Base-by-base conservation (phyloP, 2,329 filamentous ascomycete genomes). In the Sporothrix inflata region DNA sequence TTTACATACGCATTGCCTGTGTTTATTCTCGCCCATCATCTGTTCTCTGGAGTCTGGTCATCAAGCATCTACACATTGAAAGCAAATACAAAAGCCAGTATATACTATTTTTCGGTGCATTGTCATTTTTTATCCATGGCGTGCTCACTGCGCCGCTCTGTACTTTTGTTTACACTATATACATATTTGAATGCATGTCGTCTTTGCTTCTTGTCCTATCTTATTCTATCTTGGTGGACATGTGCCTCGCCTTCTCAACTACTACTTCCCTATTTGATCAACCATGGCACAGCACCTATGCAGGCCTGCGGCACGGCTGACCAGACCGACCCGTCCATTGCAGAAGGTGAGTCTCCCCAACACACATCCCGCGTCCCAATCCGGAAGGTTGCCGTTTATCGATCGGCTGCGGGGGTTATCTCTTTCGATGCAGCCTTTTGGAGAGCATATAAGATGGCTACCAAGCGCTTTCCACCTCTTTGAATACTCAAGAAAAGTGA, bases 1-100 rank as follows among this genome's bases (percentile, higher is more conserved):
- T 21, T 19, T 63, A 1, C 9, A n/a, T 4, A 14, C 49, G 24
- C 21, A 24, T 30, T 45, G 8, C n/a, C 21, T 19, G 11, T 16
- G 8, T 63, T n/a, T 12, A 40, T 61, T 40, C 57, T 21, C 30
- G 7, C 19, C 11, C 30, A 61, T 61, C 27, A 34, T 60, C 53
- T n/a, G 53, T 34, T 57, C 53, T n/a, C 42, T n/a, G 57, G 57
- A 42, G 57, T 42, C 53, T 40, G 57, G 57, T 27, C 42, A 27
- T 24, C 30, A 12, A 38, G 11, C 34, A 24, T 45, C n/a, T 24
- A n/a, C 60, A 63, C 9, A 34, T 12, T 21, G 24, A 8, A 45
- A 5, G 38, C 38, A 65, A 27, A 27, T 65, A 42, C 38, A 45
- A 65, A 24, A 27, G 60, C 38, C 60, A 65, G 38, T 45, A 65